Base-by-base conservation (phyloP, 495 filamentous ascomycete species). In the Penicillium roqueforti region DNA sequence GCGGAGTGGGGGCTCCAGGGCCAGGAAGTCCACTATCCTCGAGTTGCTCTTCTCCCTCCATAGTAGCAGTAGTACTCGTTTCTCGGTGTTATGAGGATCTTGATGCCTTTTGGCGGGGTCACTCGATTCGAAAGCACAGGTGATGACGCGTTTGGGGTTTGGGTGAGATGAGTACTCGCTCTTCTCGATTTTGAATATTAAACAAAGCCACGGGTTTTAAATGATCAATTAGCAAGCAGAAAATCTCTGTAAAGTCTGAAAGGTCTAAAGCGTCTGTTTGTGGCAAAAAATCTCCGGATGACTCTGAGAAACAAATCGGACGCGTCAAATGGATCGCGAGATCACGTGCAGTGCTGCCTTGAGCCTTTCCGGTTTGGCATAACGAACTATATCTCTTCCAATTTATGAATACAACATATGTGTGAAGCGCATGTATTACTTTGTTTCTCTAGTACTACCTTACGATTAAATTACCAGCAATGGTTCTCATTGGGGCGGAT, bases 1-100 rank as follows among this genome's bases (percentile, higher is more conserved):
- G 81, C n/a, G 93, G 93, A 43, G 91, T 97, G 11, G 93, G 93
- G 18, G 95, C 93, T 59, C 93, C 93, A 55, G 95, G 93, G 25
- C 89, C 91, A 38, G 85, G 84, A 50, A 81, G 72, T 20, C 76
- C 75, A 59, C 72, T 79, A 57, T 89, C 87, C 45, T 87, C 86
- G 50, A 73, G 72, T 40, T 85, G 80, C 25, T 72, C 75, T 58
- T 86, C 82, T 26, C 78, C 69, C n/a, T 73, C 79, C 61, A 79
- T 80, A 54, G 82, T 83, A 20, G 74, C 67, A 41, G 78, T 79
- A 83, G 87, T 87, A 58, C 48, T 5, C 34, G 28, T 52, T 19
- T 44, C 22, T n/a, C 16, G 18, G 39, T 23, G 18, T 11, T 16
- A 16, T 9, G 22, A 9, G n/a, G 20, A 5, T 13, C 2, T 6